Evolutionary conservation across 2,329 filamentous ascomycete species (phyloP), one percentile per base, ranked within the genome.

Genomic region (Epichloe aotearoae): DNA sequence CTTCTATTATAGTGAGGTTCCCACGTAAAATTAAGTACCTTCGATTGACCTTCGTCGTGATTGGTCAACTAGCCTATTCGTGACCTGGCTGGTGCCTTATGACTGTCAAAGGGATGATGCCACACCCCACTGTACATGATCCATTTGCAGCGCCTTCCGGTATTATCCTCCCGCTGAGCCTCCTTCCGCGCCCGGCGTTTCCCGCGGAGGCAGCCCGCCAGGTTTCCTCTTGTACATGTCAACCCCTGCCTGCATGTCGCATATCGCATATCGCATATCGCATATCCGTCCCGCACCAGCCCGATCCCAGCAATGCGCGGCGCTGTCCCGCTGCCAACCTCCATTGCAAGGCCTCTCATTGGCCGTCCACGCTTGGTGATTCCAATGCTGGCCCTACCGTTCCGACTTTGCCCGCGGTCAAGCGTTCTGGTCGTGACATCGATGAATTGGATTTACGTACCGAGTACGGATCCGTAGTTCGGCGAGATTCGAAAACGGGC

Each of bases 351-450:
- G 17, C 39, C 39, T 12, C n/a, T 41, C n/a, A 41, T 23, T 41
- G 39, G 39, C 39, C 40, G 40, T 42, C 40, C 3, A 11, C 19
- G 40, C 40, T 3, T 26, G 1, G 8, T 3, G 40, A 15, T 23
- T 4, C 11, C n/a, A 42, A 39, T 20, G 38, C 54, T 19, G 33
- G 10, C 37, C 33, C 23, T 43, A 37, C 47, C 46, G 42, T 54
- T 55, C 56, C 56, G 56, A 52, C 49, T 54, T 56, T 54, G 50
- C 52, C 56, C 56, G 56, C 17, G n/a, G 11, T 42, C 19, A 23
- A 42, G 17, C 30, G 8, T 30, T 20, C 12, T n/a, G 15, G 30
- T 30, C 14, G 23, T 5, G 42, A 11, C 30, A 11, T 38, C 0
- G 2, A 38, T 15, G 37, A n/a, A 38, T n/a, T 30, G 3, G n/a